phyloP scores from a whole-genome alignment of 2,329 filamentous ascomycete species.

The Cyphellophora europaea region DNA sequence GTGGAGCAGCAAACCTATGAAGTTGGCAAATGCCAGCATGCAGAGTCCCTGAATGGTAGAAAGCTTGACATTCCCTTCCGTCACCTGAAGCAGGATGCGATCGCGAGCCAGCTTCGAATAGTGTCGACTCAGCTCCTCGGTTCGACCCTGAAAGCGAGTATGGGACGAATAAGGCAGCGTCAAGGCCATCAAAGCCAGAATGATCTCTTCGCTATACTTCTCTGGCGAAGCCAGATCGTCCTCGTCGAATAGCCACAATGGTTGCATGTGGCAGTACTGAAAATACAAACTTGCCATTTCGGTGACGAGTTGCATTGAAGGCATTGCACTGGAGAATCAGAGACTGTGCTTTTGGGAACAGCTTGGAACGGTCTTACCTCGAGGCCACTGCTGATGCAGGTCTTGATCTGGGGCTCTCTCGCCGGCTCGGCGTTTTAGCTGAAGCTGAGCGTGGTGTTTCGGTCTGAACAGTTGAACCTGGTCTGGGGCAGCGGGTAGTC shows the following conservation, averaged over 20 bases:
- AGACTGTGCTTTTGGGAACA: no score
- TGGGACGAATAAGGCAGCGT: slow-evolving; percentile 24
- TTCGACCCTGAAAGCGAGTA: slow-evolving; percentile 7
- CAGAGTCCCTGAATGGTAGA: slow-evolving; percentile 19
- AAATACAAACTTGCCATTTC: slow-evolving; percentile 26
- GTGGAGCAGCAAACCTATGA: slow-evolving; percentile 9
- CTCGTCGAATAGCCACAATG: slow-evolving; percentile 28
- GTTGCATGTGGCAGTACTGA: slow-evolving; percentile 28
- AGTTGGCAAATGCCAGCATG: slow-evolving; percentile 16
- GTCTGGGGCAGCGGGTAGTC: no score
- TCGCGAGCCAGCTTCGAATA: slow-evolving; percentile 14
- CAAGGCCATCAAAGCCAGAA: slow-evolving; percentile 26
- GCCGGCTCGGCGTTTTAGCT: no score
- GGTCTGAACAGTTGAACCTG: no score
- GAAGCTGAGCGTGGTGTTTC: no score
- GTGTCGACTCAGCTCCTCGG: slow-evolving; percentile 8
- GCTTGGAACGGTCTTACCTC: no score
- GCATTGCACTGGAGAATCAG: no score
- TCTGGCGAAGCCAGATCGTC: slow-evolving; percentile 23
- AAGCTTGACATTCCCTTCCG: slow-evolving; percentile 12
- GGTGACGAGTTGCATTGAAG: slow-evolving; percentile 16
- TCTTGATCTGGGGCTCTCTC: no score
- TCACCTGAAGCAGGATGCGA: slow-evolving; percentile 17
- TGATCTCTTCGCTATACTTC: slow-evolving; percentile 23
- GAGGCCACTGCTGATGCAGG: no score